A percentile compares a stretch with the other conserved stretches of the same genome.
Evolutionary conservation across 345 rosid species (phyloP).

Genomic region (Syzygium jambos): DNA sequence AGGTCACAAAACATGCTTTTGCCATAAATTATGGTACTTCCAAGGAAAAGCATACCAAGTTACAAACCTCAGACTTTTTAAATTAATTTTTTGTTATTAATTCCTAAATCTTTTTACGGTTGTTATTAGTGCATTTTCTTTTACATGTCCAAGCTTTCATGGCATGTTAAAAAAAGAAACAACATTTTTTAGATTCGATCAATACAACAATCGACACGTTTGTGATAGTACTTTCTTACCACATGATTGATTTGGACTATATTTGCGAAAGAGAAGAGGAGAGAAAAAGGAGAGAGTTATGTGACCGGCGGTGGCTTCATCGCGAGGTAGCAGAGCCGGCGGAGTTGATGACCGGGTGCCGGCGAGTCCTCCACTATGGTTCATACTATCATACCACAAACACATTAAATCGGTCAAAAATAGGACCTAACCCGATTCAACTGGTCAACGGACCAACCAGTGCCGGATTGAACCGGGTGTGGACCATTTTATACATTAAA

Average conservation of each 20-base stretch:
- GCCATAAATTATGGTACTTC: background rate
- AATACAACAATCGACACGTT: background rate
- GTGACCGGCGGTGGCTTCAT: no score
- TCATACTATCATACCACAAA: background rate
- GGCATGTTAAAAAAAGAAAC: background rate
- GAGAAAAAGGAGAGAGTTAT: no score
- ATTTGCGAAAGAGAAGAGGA: no score
- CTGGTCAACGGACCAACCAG: background rate
- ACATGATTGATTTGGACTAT: no score
- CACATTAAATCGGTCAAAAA: background rate
- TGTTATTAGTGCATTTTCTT: background rate
- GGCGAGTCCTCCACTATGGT: background rate
- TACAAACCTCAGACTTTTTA: background rate
- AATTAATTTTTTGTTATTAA: background rate
- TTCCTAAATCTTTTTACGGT: background rate
- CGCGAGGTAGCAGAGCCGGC: no score
- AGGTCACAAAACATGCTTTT: background rate
- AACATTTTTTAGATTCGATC: background rate
- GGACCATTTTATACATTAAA: background rate
- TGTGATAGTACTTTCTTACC: no score
- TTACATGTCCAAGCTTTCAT: background rate
- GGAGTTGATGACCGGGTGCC: background rate
- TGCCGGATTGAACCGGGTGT: background rate
- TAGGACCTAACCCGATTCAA: background rate
- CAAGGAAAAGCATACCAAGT: background rate